Evolutionary conservation across 1,284 basidiomycete genomes (phyloP), one percentile per base, ranked within the genome.

Genomic region (Omphalotus olearius): DNA sequence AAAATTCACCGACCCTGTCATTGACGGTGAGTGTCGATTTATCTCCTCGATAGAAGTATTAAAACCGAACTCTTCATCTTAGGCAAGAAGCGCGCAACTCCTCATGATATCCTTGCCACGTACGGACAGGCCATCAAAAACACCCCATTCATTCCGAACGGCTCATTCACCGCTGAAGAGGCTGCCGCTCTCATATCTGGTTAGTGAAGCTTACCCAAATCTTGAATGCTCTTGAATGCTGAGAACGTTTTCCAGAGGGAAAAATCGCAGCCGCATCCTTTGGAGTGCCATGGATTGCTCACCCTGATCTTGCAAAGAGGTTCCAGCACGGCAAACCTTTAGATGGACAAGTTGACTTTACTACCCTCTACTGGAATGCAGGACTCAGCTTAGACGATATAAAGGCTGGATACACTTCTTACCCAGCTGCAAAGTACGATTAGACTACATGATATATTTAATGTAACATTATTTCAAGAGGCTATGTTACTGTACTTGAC

Each of bases 81-180:
- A 57, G 56, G 56, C 23, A 43, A 54, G 26, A 54, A 50, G 16
- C 53, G 55, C 14, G 55, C 25, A 13, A 55, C 45, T 11, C 20
- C 13, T n/a, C 57, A 58, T 28, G 57, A 62, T 39, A 41, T 69
- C 9, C 28, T 72, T 16, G 61, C 57, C n/a, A 63, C 71, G 0
- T 76, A 74, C 57, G 57, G 62, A 1, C 60, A 64, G 4, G 56
- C 63, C 26, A 65, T 75, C 52, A 69, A 67, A 42, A 64, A 69
- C 3, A 35, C 56, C 17, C 28, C 30, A 20, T 33, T 69, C 3
- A 63, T 70, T 53, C 43, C 70, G 46, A 73, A 72, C 46, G 63
- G 52, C 3, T 63, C 51, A 0, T 62, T 73, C 25, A 64, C 61
- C 3, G 63, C 67, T 2, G 63, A 63, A 17, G 72, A 73, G 59